Evolutionary conservation across 208 protist genomes (phyloP).

Genomic region (Leishmania lainsoni): DNA sequence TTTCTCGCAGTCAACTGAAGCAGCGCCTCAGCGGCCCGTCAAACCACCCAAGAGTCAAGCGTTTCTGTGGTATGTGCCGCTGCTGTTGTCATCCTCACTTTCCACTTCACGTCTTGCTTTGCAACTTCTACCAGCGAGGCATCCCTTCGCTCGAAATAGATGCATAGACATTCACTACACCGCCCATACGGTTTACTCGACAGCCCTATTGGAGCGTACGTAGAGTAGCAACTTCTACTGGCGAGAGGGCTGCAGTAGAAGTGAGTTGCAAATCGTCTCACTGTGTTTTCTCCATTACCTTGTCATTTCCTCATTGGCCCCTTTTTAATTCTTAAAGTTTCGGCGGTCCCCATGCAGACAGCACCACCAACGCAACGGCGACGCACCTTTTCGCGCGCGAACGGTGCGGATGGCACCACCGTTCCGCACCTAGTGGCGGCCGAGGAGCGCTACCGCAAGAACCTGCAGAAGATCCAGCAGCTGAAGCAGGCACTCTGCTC

Average conservation of each 20-base stretch:
- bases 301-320: neutral
- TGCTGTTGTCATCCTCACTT: neutral
- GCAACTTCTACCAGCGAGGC: neutral
- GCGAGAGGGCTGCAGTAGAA: neutral
- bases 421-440: conserved; percentile 20
- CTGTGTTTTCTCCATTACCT: neutral
- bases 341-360: conserved; percentile 4
- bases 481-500: conserved; percentile 29
- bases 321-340: neutral
- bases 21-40: neutral
- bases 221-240: neutral
- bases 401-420: conserved; percentile 12
- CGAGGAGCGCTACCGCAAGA: conserved; percentile 25
- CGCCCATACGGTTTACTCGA: neutral
- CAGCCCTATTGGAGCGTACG: neutral
- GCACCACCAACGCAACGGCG: conserved; percentile 2
- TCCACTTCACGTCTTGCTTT: neutral
- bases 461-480: conserved; percentile 22
- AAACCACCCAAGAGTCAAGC: neutral
- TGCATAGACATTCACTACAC: neutral
- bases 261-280: too few relatives aligned
- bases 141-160: neutral
- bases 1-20: neutral
- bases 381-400: conserved; percentile 24
- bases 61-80: neutral